These are phyloP conservation scores for Fusarium tjaetaba DNA, from an alignment of 2,329 filamentous ascomycete genomes.

Conservation along the genomic window DNA sequence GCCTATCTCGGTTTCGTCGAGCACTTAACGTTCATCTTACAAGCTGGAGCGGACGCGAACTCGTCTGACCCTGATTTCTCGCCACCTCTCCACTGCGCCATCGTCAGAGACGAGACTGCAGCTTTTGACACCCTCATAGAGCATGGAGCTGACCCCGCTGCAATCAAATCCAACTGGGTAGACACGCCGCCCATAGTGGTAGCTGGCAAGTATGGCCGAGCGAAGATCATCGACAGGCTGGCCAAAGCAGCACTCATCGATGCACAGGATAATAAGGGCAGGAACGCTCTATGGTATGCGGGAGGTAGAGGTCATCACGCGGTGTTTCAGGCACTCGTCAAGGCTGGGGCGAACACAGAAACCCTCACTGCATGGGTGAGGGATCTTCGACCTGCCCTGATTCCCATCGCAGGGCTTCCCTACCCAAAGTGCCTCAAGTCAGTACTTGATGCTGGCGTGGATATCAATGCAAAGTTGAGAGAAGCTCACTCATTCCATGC, in stretches of 20 bases:
- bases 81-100: background rate
- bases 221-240: background rate
- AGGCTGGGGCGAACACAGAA: background rate
- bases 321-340: background rate
- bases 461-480: background rate
- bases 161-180: background rate
- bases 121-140: background rate
- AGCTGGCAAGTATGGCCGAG: background rate
- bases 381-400: background rate
- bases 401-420: background rate
- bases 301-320: background rate
- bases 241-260: background rate
- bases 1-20: background rate
- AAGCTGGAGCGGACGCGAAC: background rate
- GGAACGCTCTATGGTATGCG: background rate
- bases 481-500: background rate
- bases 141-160: background rate
- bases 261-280: background rate
- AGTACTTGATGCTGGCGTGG: background rate
- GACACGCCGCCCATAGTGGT: background rate
- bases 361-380: background rate
- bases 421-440: background rate
- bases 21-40: background rate
- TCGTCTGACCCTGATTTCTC: background rate
- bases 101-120: accelerated